These are phyloP conservation scores for Anthracocystis panici-leucophaei DNA, from an alignment of 1,284 basidiomycete genomes.

Conservation along the genomic window DNA sequence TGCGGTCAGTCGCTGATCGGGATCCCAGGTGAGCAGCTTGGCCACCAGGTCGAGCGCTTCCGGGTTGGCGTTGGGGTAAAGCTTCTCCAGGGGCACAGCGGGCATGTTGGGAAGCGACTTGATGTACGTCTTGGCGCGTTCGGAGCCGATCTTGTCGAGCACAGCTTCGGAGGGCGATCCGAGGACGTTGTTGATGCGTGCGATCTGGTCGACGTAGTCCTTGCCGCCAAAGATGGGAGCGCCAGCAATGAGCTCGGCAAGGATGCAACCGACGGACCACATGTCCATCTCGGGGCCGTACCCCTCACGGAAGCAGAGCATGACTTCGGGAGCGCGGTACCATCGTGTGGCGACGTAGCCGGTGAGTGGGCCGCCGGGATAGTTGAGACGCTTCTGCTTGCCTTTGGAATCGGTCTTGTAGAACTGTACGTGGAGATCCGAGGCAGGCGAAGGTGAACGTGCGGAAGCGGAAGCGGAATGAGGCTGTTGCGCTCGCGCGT, in stretches of 20 bases:
- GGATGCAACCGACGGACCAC: constrained; percentile 69
- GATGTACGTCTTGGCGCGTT: constrained; percentile 63
- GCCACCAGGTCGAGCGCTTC: constrained; percentile 63
- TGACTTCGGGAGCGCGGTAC: constrained; percentile 69
- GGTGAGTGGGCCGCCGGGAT: constrained; percentile 67
- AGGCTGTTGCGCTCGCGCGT: not conserved
- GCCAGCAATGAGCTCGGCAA: constrained; percentile 66
- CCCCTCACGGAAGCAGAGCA: constrained; percentile 67
- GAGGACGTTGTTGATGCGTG: constrained; percentile 66
- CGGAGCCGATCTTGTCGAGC: constrained; percentile 63
- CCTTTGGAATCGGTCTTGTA: constrained; percentile 51
- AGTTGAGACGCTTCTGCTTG: constrained; percentile 59
- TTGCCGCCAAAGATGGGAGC: constrained; percentile 67
- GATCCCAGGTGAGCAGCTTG: constrained; percentile 66
- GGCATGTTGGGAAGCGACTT: constrained; percentile 60
- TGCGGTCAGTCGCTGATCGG: constrained; percentile 63
- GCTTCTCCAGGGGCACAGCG: constrained; percentile 47
- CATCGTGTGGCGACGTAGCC: constrained; percentile 68
- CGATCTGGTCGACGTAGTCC: constrained; percentile 69
- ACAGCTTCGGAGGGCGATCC: constrained; percentile 59
- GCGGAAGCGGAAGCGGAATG: constrained; percentile 25
- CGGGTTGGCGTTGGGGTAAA: constrained; percentile 59
- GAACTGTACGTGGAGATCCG: constrained; percentile 46
- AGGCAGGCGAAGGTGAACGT: constrained; percentile 33
- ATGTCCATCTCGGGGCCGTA: constrained; percentile 68